Base-by-base conservation (phyloP, 352 stramenopile genomes). In the Globisporangium cylindrosporum region DNA sequence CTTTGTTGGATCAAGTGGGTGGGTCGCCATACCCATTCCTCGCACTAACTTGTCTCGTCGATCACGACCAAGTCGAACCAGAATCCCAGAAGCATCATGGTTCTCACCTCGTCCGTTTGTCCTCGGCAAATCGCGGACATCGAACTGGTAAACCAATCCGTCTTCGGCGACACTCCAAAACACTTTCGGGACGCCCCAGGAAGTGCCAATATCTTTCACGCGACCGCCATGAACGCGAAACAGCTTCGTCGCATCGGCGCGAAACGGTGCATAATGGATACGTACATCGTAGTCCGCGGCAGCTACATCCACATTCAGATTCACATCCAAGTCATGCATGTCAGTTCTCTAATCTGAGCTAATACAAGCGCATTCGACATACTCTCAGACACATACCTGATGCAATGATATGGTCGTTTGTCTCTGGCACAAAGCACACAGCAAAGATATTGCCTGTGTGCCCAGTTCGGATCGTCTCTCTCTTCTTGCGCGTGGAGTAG, bases 91-190 rank as follows among this genome's bases (percentile, higher is more conserved):
- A 0, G 80, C 64, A 7, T 80, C 79, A 1, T 71, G 62, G 0
- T 67, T 71, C 20, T 81, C 74, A 18, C 73, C 73, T 0, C 24
- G 14, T 14, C 80, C 82, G 38, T 86, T 74, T 0, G 43, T 67
- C 24, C 57, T 69, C 10, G 86, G 86, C 14, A 95, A 64, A 20
- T 74, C 78, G 34, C 88, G 77, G 29, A 94, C 69, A 61, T 96
- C 88, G 72, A 94, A 96, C 62, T 94, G 86, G 67, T 81, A 92
- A 62, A 96, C 87, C 4, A 91, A 63, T 46, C 86, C 90, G 72
- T 97, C 90, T 71, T 97, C 90, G 2, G 78, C 88, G 54, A 85
- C 89, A 55, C 82, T 94, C 88, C 88, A 97, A 65, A 96, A 94
- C 20, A 94, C 75, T 64, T 91, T 84, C 10, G 86, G 86, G 10